phyloP scores from a whole-genome alignment of 2,329 filamentous ascomycete species.

The Sporothrix pseudoabietina region DNA sequence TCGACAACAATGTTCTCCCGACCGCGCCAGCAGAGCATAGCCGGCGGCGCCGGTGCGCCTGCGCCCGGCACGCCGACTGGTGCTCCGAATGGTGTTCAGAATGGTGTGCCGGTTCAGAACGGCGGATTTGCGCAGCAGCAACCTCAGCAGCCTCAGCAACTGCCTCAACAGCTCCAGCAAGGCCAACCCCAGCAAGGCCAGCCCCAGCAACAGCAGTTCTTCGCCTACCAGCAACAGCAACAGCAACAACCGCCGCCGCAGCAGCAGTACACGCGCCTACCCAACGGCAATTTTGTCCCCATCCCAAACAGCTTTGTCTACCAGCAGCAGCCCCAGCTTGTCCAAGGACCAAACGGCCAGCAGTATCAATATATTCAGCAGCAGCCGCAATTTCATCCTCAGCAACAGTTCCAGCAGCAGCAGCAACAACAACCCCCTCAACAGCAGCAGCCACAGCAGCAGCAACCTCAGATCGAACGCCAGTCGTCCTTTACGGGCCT shows the following conservation, averaged over 20 bases:
- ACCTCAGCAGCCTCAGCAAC: neutral
- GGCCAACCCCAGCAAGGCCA: neutral
- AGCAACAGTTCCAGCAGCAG: conserved; percentile 10
- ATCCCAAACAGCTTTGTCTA: conserved; percentile 23
- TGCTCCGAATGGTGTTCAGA: neutral
- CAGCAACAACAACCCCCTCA: neutral
- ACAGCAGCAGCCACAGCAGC: neutral
- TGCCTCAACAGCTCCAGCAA: neutral
- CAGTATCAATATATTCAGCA: conserved; percentile 15
- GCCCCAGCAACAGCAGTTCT: neutral
- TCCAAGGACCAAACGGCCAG: conserved; percentile 23
- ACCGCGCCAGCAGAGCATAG: conserved; percentile 27
- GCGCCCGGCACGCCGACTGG: neutral
- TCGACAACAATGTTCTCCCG: conserved; percentile 22
- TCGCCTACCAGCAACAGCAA: neutral
- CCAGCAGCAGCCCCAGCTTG: conserved; percentile 7
- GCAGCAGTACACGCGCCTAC: conserved; percentile 3
- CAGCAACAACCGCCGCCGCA: neutral
- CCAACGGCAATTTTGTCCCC: conserved; percentile 18
- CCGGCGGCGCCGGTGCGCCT: conserved; percentile 1
- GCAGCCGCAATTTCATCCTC: neutral
- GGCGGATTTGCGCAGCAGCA: neutral
- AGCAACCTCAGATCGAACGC: conserved; percentile 35
- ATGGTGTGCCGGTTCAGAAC: neutral
- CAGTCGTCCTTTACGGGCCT: conserved; percentile 58